Base-by-base conservation (phyloP, 495 filamentous ascomycete species). In the Penicillium bovifimosum region DNA sequence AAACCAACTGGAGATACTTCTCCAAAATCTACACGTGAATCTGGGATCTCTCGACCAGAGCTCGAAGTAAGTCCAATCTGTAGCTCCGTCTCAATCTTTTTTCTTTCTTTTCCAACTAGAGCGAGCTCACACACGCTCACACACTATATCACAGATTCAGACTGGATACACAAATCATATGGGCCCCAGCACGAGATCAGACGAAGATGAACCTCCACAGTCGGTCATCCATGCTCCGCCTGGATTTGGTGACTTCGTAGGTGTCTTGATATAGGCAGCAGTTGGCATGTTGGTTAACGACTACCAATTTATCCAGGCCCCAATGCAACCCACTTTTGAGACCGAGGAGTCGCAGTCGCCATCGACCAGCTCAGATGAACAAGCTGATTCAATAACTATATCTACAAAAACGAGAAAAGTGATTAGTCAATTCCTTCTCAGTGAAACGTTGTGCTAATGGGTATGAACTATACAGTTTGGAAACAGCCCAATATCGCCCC, bases 211-310 rank as follows among this genome's bases (percentile, higher is more conserved):
- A 54, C 71, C 75, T 46, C 80, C 88, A 18, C 76, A 85, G 51
- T 95, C 90, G 3, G 90, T 93, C 42, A 95, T 96, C 59, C 90
- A 95, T 72, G 88, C 86, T 17, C 90, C 90, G 4, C 70, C 86
- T 57, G 86, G 85, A 34, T 95, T 91, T 69, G 77, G 80, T 43
- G 77, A 79, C 48, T 91, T 91, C 79, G 87, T 92, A 61, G 72
- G 85, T 70, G 3, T 45, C 55, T 38, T 50, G 32, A 8, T 13
- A 42, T 24, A 10, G 13, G 7, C 34, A 16, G 14, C 17, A 17
- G 8, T 34, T 50, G 29, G 20, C 28, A n/a, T n/a, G 11, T 42
- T 47, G 34, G 43, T 35, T 53, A 26, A 53, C 14, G 16, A 8
- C 14, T 7, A 16, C 14, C 6, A 40, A 41, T 14, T 9, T 26